phyloP scores from a whole-genome alignment of 208 protist genomes.

The Acanthamoeba lenticulata region DNA sequence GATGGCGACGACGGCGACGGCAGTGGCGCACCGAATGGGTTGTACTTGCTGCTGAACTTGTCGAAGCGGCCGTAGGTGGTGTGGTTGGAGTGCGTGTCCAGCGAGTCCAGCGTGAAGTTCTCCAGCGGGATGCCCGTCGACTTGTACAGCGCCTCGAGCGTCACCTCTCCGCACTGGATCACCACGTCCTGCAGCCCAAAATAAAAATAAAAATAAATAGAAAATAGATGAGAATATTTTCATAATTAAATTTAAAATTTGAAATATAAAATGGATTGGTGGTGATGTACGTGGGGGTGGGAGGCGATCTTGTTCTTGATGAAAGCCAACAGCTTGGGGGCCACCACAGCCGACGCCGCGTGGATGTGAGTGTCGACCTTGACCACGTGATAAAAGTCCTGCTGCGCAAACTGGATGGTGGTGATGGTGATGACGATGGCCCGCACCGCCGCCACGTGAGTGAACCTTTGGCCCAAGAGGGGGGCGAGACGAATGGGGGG shows the following conservation, averaged over 20 bases:
- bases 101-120: conserved; percentile 95
- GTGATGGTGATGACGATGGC: not conserved
- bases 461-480: too few relatives aligned
- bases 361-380: conserved; percentile 98
- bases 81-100: conserved; percentile 92
- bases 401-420: conserved; percentile 73
- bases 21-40: conserved; percentile 88
- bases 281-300: conserved; percentile 72
- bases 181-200: conserved; percentile 97
- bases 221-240: too few relatives aligned
- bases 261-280: too few relatives aligned
- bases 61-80: conserved; percentile 97
- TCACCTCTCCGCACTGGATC: conserved; percentile 85
- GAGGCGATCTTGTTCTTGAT: conserved; percentile 94
- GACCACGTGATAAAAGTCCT: conserved; percentile 96
- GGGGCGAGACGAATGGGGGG: too few relatives aligned
- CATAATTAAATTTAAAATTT: too few relatives aligned
- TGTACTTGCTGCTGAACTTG: conserved; percentile 99
- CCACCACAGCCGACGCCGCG: conserved; percentile 95
- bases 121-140: conserved; percentile 81
- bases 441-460: not conserved
- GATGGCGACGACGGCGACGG: too few relatives aligned
- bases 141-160: conserved; percentile 84
- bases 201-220: too few relatives aligned
- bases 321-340: conserved; percentile 94